A percentile compares a stretch with the other conserved stretches of the same genome.
Conservation (phyloP, 345 rosid genomes). For the Hypericum perforatum region DNA sequence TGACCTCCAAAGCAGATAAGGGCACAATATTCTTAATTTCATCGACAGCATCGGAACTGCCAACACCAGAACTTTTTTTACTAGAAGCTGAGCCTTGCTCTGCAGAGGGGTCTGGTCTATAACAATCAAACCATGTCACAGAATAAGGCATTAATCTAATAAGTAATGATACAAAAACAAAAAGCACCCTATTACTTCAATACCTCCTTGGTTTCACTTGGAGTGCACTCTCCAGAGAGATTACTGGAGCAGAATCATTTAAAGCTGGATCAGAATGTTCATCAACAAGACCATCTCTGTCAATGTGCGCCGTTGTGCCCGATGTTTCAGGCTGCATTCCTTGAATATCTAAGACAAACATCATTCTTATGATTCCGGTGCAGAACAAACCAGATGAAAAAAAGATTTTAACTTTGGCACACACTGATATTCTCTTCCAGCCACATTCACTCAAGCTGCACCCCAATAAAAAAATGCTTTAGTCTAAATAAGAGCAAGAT, state of each 20-base stretch:
- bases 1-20: constrained; percentile 46
- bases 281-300: constrained; percentile 18
- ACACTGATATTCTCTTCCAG: too few species aligned
- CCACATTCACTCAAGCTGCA: too few species aligned
- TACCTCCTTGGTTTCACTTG: constrained; percentile 72
- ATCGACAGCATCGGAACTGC: constrained; percentile 20
- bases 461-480: too few species aligned
- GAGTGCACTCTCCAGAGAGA: constrained; percentile 29
- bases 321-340: constrained; percentile 43
- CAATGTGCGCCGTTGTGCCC: constrained; percentile 17
- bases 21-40: constrained; percentile 32
- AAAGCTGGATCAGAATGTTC: constrained; percentile 19
- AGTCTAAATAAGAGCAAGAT: too few species aligned
- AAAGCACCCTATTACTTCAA: constrained; percentile 8
- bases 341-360: constrained; percentile 27
- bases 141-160: too few species aligned
- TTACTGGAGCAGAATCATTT: constrained; percentile 20
- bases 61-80: constrained; percentile 16
- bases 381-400: too few species aligned
- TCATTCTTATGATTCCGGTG: constrained; percentile 8
- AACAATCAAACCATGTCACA: constrained; percentile 11
- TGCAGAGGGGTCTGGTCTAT: constrained; percentile 50
- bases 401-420: too few species aligned
- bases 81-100: constrained; percentile 22
- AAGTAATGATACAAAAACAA: not conserved